Evolutionary conservation across 2,329 filamentous ascomycete genomes (phyloP).

Genomic region (Dothiorella sarmentorum): DNA sequence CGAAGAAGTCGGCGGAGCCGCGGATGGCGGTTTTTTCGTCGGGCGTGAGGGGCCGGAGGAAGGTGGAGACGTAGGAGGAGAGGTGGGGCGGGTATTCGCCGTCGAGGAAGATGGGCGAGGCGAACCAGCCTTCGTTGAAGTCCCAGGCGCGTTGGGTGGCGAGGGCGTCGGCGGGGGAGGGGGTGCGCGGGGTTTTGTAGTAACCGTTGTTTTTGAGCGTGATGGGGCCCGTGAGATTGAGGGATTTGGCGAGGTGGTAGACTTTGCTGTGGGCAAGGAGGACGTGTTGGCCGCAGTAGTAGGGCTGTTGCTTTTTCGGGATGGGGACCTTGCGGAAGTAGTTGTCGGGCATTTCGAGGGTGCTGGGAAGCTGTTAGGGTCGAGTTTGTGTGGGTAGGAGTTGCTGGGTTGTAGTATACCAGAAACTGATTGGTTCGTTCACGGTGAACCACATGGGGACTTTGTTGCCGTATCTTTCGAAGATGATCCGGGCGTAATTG

Average conservation of each 20-base stretch:
- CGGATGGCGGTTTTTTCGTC: slow-evolving; percentile 32
- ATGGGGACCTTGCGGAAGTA: slow-evolving; percentile 39
- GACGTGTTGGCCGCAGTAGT: slow-evolving; percentile 36
- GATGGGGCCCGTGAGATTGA: slow-evolving; percentile 38
- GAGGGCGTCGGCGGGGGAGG: slow-evolving; percentile 32
- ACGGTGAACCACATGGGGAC: slow-evolving; percentile 42
- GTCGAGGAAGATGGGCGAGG: slow-evolving; percentile 41
- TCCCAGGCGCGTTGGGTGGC: slow-evolving; percentile 36
- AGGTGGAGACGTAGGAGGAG: slow-evolving; percentile 33
- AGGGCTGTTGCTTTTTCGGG: slow-evolving; percentile 31
- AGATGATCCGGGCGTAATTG: slow-evolving; percentile 39
- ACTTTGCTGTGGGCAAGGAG: slow-evolving; percentile 37
- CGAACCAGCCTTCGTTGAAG: slow-evolving; percentile 43
- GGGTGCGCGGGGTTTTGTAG: slow-evolving; percentile 36
- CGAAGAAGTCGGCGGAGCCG: slow-evolving; percentile 35
- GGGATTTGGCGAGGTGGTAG: slow-evolving; percentile 43
- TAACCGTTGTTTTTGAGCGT: slow-evolving; percentile 38
- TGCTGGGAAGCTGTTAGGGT: not conserved
- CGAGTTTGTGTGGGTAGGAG: not conserved
- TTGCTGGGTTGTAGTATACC: slow-evolving; percentile 2
- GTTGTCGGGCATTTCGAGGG: slow-evolving; percentile 19
- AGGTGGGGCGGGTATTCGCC: slow-evolving; percentile 44
- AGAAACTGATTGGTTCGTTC: slow-evolving; percentile 41
- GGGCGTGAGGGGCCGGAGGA: slow-evolving; percentile 32
- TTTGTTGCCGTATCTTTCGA: slow-evolving; percentile 37